These are phyloP conservation scores for Lasiodiplodia gonubiensis DNA, from an alignment of 2,329 filamentous ascomycete genomes.

Conservation along the genomic window DNA sequence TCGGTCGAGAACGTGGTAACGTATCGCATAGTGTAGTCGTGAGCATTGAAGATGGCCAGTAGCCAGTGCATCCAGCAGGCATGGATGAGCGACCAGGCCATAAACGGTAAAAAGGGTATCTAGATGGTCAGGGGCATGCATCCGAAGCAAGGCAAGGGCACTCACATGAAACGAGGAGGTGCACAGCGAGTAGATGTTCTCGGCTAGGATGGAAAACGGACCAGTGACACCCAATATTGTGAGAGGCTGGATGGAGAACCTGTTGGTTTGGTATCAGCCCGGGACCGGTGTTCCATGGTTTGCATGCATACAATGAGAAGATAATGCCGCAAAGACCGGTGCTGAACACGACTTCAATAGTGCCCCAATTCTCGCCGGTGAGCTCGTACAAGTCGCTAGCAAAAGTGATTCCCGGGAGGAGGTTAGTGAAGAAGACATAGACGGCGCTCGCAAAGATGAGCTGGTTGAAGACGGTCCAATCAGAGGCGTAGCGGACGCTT, in stretches of 20 bases:
- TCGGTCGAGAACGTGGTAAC: conserved; percentile 71
- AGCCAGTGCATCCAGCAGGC: conserved; percentile 69
- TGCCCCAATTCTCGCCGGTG: conserved; percentile 68
- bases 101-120: conserved; percentile 66
- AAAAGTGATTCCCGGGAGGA: conserved; percentile 70
- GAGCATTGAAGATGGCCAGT: conserved; percentile 69
- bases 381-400: conserved; percentile 68
- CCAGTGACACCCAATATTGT: conserved; percentile 71
- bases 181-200: conserved; percentile 68
- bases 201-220: conserved; percentile 69
- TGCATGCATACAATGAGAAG: conserved; percentile 60
- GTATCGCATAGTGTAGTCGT: conserved; percentile 74
- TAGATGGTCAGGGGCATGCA: conserved; percentile 34
- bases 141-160: not conserved
- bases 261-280: conserved; percentile 31
- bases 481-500: conserved; percentile 38
- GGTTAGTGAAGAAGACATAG: conserved; percentile 71
- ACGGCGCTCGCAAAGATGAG: conserved; percentile 67
- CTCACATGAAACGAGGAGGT: conserved; percentile 60
- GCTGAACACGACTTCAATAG: conserved; percentile 70
- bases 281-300: not conserved
- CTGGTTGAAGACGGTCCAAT: conserved; percentile 63
- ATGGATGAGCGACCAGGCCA: conserved; percentile 72
- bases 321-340: conserved; percentile 68
- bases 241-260: conserved; percentile 65